Evolutionary conservation across 495 filamentous ascomycete genomes (phyloP), one percentile per base, ranked within the genome.

Genomic region (Cercophora samala): DNA sequence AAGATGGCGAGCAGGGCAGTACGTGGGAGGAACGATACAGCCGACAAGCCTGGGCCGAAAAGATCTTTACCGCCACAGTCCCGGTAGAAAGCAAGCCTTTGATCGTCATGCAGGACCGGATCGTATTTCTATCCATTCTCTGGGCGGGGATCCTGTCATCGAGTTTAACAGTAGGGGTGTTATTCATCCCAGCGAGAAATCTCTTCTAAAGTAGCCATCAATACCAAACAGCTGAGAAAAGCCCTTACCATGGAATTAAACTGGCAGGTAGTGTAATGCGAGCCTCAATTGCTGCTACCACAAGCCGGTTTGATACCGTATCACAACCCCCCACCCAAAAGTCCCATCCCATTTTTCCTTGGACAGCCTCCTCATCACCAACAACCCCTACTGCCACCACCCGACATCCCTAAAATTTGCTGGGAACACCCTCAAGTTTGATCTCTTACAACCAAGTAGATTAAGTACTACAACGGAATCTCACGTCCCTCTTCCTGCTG

Each of bases 81-180:
- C 86, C 82, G 78, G 85, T 89, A 58, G 80, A 87, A 73, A 88
- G 90, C 69, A 83, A 83, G 18, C 84, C 84, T 59, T 72, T 91
- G 59, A 80, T 84, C 42, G 79, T 86, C 75, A 82, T 91, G 64
- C 90, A 91, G 75, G 87, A 91, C 70, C 85, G 81, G 18, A 86
- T 85, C 59, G 85, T 89, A 56, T 66, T 87, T 23, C 80, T 85
- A 64, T 78, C 86, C 3, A 62, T 80, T 2, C 17, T 81, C n/a
- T 76, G 70, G 72, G 73, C 72, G 8, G 69, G 77, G 23, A 63
- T 78, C 23, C 67, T 77, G 24, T 71, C 78, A 55, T 64, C 68
- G 8, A 60, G 72, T 17, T 62, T 83, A 53, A 73, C 77, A 9
- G 80, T 74, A 5, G 72, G 70, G 32, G 72, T 67, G 55, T 56